Base-by-base conservation (phyloP, 371 early-diverging fungal species). In the Mortierella sp. region DNA sequence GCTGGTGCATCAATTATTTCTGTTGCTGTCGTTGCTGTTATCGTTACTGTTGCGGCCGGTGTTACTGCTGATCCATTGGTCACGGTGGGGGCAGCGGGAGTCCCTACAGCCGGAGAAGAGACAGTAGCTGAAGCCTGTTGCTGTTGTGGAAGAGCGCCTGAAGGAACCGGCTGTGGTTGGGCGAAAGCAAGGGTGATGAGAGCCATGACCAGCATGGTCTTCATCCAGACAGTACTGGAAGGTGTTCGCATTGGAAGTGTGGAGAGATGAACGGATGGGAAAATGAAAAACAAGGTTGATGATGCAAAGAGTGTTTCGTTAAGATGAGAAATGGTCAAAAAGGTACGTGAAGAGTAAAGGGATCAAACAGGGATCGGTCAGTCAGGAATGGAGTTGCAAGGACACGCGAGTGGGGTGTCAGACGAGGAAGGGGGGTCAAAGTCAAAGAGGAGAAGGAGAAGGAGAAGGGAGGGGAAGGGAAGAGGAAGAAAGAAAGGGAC, bases 161-260 rank as follows among this genome's bases (percentile, higher is more conserved):
- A 50, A 24, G 24, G 73, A 48, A 1, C 54, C 24, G 7, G 65
- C 5, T 63, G 21, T n/a, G 21, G 47, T 63, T 73, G 81, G 13
- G 76, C 76, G 65, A 65, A 21, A 65, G 24, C 24, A 13, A 74
- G 11, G 47, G 44, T 44, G 42, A 76, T 31, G 42, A 76, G 73
- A 55, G 50, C 75, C 75, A 80, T 72, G 76, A 19, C 73, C 76
- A 58, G 80, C 80, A 80, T 80, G 76, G 47, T 34, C 21, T 54
- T 70, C 73, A 63, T 73, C 77, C 81, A 65, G 3, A 42, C 31
- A 19, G 65, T 34, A 2, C 0, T 38, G 34, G 21, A 21, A 10
- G 1, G 65, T 38, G 65, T 38, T 8, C 38, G 34, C 65, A 65
- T 65, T 38, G 21, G 48, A 48, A 38, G 16, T 60, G 31, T 10